Conservation (phyloP, 768 basidiomycete genomes). For the Boletus sp. region DNA sequence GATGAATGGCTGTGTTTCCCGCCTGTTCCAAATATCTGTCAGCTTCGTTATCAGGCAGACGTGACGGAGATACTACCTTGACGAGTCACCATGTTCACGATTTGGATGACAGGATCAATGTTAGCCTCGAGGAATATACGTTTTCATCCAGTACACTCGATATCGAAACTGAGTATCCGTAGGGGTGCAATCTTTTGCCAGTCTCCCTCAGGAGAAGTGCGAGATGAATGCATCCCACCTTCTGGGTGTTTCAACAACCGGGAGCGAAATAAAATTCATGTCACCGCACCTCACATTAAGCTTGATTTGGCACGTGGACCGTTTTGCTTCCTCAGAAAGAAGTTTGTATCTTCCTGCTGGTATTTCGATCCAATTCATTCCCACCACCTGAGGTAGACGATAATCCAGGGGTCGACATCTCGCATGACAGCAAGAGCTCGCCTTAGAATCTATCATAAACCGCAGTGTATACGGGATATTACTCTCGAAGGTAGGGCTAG, state of each 20-base stretch:
- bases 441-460: constrained; percentile 98
- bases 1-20: constrained; percentile 91
- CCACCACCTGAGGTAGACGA: constrained; percentile 65
- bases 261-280: not conserved
- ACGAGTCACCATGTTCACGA: constrained; percentile 97
- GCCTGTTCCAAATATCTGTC: constrained; percentile 47
- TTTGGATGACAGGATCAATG: constrained; percentile 94
- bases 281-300: constrained; percentile 63
- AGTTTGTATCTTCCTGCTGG: constrained; percentile 79
- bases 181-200: constrained; percentile 94
- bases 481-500: constrained; percentile 82
- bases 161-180: constrained; percentile 95
- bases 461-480: constrained; percentile 89
- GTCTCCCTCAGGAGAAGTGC: constrained; percentile 83
- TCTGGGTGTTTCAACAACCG: constrained; percentile 4
- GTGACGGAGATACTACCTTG: constrained; percentile 60
- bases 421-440: constrained; percentile 25
- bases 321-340: constrained; percentile 53
- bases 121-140: constrained; percentile 95
- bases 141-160: constrained; percentile 97
- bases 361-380: constrained; percentile 99
- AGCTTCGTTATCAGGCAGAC: not conserved
- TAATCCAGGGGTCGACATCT: not conserved
- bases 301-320: constrained; percentile 89
- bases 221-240: constrained; percentile 89